Base-by-base conservation (phyloP, 169 alveolate species). In the Babesia ovis region DNA sequence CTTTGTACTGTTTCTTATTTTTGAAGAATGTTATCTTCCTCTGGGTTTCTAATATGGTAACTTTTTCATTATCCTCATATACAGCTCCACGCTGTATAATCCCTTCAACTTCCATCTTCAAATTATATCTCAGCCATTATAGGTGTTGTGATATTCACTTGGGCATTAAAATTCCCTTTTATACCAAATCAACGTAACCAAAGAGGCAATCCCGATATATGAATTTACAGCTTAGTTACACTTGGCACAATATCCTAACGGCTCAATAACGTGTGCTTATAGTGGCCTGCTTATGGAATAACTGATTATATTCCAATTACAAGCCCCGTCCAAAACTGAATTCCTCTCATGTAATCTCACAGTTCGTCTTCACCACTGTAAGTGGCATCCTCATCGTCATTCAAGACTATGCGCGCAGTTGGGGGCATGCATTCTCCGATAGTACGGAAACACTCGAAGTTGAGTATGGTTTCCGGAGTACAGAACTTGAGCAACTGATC, bases 361-460 rank as follows among this genome's bases (percentile, higher is more conserved):
- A 25, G 29, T 56, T 39, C 23, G 48, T 27, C 25, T 42, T 64
- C 35, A 60, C 83, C 25, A 18, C 9, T 25, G 32, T 41, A 22
- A 83, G 27, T 18, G 5, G 20, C 20, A 5, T 73, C 77, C 60
- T 71, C 86, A 1, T 57, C 56, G 18, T 74, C 42, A 18, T 46
- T 14, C 69, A 60, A 1, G n/a, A 68, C 87, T 8, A 14, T 37
- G 18, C 84, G 37, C n/a, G 51, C 6, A 2, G 71, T 51, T 27
- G 31, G 32, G 0, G 87, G 70, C 16, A 79, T 51, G 60, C 87
- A 79, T 11, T 60, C 37, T 1, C 87, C 87, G 3, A 79, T 32
- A 23, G 70, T 55, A 5, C 87, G 62, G 70, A 79, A 79, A 29
- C 87, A 79, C 22, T 79, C 87, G 41, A 79, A 79, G 60, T 79